Conservation (phyloP, 768 basidiomycete species). For the Boletus edulis region DNA sequence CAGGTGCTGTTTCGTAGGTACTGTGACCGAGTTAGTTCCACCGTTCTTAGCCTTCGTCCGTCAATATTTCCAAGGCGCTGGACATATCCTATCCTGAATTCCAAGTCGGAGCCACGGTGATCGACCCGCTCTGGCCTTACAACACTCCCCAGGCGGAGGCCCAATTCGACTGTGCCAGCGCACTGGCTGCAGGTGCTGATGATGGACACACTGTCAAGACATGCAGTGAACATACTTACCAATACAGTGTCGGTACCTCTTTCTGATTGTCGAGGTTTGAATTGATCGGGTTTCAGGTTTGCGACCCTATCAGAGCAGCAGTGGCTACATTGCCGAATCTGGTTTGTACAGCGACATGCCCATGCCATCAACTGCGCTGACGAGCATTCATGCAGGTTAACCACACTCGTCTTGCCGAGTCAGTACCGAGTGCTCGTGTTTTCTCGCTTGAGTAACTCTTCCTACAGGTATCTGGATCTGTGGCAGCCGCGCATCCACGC, state of each 20-base stretch:
- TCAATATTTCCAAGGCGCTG: slow-evolving; percentile 44
- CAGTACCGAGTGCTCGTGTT: slow-evolving; percentile 8
- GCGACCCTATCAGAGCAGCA: slow-evolving; percentile 32
- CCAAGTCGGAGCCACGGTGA: slow-evolving; percentile 48
- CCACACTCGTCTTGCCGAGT: slow-evolving; percentile 50
- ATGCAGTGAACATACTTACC: slow-evolving; percentile 51
- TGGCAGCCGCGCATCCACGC: slow-evolving; percentile 53
- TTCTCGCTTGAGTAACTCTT: not conserved
- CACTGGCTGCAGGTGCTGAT: slow-evolving; percentile 46
- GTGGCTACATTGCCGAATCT: slow-evolving; percentile 51
- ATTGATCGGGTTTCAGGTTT: slow-evolving; percentile 18
- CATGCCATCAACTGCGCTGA: not conserved
- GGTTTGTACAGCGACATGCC: slow-evolving; percentile 24
- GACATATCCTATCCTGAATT: slow-evolving; percentile 39
- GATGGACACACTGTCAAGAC: slow-evolving; percentile 39
- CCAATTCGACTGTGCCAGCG: slow-evolving; percentile 46
- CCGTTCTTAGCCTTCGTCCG: slow-evolving; percentile 42
- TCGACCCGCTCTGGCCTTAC: slow-evolving; percentile 53
- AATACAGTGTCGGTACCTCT: slow-evolving; percentile 42
- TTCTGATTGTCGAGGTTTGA: slow-evolving; percentile 36
- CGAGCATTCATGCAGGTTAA: slow-evolving; percentile 39
- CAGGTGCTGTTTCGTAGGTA: not conserved
- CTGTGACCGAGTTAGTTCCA: not conserved
- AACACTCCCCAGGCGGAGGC: slow-evolving; percentile 35
- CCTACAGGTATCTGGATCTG: slow-evolving; percentile 47